phyloP scores from a whole-genome alignment of 2,329 filamentous ascomycete genomes.

The Diatrype stigma region DNA sequence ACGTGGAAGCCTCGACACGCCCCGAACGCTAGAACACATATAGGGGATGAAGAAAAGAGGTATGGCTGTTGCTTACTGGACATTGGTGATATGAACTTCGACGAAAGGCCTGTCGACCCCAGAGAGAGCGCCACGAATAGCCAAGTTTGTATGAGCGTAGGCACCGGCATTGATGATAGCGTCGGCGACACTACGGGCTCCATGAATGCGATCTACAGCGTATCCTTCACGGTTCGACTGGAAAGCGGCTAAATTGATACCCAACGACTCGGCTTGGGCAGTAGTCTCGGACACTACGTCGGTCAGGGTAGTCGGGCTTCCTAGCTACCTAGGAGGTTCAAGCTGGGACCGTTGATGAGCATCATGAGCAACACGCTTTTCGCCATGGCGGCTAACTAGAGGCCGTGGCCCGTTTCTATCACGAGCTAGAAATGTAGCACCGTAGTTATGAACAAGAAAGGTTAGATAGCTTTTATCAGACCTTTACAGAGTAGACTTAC shows the following conservation, averaged over 20 bases:
- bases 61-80: too few relatives aligned
- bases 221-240: conserved; percentile 78
- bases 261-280: conserved; percentile 45
- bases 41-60: too few relatives aligned
- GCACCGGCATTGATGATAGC: conserved; percentile 73
- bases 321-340: conserved; percentile 72
- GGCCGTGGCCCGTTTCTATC: too few relatives aligned
- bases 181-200: conserved; percentile 52
- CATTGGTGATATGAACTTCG: conserved; percentile 73
- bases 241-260: conserved; percentile 51
- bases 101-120: conserved; percentile 69
- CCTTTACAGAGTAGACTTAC: too few relatives aligned
- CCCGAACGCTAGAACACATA: too few relatives aligned
- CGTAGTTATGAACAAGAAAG: too few relatives aligned
- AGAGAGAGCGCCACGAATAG: conserved; percentile 67
- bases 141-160: conserved; percentile 72
- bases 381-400: too few relatives aligned
- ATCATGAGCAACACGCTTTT: conserved; percentile 39
- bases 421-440: too few relatives aligned
- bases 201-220: conserved; percentile 70
- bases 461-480: too few relatives aligned
- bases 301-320: conserved; percentile 67
- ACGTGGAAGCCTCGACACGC: too few relatives aligned
- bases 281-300: conserved; percentile 52
- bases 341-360: conserved; percentile 76